These are phyloP conservation scores for Trichomonascaceae sp. DNA, from an alignment of 1,139 yeast species.

Conservation along the genomic window DNA sequence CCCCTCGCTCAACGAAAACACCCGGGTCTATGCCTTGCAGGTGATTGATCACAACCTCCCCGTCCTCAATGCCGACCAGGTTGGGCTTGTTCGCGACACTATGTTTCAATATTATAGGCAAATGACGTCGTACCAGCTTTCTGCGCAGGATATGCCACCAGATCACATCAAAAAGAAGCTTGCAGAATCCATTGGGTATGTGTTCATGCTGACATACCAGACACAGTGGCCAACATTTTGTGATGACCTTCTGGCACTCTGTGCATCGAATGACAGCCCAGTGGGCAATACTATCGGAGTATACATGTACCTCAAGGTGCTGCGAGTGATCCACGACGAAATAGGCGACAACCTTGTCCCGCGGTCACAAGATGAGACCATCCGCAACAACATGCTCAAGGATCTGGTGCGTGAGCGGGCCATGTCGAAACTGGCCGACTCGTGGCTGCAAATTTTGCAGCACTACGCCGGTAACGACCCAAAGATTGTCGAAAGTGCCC, in stretches of 20 bases:
- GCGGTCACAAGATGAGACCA: conserved; percentile 45
- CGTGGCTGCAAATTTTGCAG: conserved; percentile 55
- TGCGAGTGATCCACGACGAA: conserved; percentile 71
- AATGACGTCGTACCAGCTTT: conserved; percentile 4
- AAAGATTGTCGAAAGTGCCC: conserved; percentile 39
- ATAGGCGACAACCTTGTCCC: conserved; percentile 84
- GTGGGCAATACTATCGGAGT: conserved; percentile 38
- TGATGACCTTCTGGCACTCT: conserved; percentile 39
- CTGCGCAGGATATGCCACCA: conserved; percentile 31
- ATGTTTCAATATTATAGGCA: conserved; percentile 31
- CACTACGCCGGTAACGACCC: conserved; percentile 18
- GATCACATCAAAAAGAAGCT: conserved; percentile 64
- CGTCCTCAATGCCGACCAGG: conserved; percentile 35
- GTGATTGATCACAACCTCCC: conserved; percentile 59
- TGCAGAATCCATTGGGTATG: conserved; percentile 55
- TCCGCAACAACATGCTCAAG: conserved; percentile 59
- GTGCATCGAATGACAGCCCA: conserved; percentile 14
- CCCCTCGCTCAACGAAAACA: conserved; percentile 23
- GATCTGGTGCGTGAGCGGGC: conserved; percentile 72
- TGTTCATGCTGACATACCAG: conserved; percentile 57
- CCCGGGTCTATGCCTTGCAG: conserved; percentile 68
- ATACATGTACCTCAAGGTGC: conserved; percentile 66
- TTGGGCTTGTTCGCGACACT: conserved; percentile 33
- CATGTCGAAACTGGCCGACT: conserved; percentile 48
- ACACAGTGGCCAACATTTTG: conserved; percentile 54